These are phyloP conservation scores for Zymoseptoria passerinii DNA, from an alignment of 2,329 filamentous ascomycete genomes.

Conservation along the genomic window DNA sequence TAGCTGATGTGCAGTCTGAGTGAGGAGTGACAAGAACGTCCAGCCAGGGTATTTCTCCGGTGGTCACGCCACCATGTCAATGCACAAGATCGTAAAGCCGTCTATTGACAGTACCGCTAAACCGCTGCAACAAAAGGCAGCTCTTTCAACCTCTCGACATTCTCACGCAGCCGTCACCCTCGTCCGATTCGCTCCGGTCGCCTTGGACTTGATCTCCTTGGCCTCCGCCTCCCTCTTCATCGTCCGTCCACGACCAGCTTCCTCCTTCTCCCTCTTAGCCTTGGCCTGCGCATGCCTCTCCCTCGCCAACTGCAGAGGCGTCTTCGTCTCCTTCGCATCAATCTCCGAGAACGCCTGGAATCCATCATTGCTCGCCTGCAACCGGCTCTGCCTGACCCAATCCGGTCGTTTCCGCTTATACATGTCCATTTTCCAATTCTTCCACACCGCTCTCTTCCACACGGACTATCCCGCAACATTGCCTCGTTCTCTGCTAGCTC, in stretches of 20 bases:
- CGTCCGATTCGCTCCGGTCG: not conserved
- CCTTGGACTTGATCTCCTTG: slow-evolving; percentile 1
- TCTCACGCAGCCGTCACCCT: not conserved
- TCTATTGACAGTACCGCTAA: not conserved
- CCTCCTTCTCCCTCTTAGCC: slow-evolving; percentile 27
- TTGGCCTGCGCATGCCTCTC: slow-evolving; percentile 47
- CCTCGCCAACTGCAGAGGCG: slow-evolving; percentile 49
- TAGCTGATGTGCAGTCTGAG: not conserved
- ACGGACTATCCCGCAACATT: slow-evolving; percentile 54
- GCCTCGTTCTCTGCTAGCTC: slow-evolving; percentile 53
- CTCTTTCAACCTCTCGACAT: not conserved
- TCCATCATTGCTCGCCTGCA: slow-evolving; percentile 42
- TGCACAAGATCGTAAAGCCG: not conserved
- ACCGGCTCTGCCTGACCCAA: slow-evolving; percentile 55
- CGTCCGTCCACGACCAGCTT: slow-evolving; percentile 10
- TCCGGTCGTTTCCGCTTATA: slow-evolving; percentile 56
- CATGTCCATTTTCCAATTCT: slow-evolving; percentile 66
- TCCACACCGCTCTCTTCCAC: slow-evolving; percentile 61
- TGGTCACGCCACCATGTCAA: not conserved
- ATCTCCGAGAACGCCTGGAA: slow-evolving; percentile 44
- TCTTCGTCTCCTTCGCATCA: slow-evolving; percentile 28
- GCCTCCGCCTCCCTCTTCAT: not conserved
- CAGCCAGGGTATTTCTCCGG: not conserved
- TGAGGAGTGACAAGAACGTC: not conserved
- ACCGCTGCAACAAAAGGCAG: not conserved